phyloP scores from a whole-genome alignment of 495 filamentous ascomycete genomes.

The Aspergillus diversus region DNA sequence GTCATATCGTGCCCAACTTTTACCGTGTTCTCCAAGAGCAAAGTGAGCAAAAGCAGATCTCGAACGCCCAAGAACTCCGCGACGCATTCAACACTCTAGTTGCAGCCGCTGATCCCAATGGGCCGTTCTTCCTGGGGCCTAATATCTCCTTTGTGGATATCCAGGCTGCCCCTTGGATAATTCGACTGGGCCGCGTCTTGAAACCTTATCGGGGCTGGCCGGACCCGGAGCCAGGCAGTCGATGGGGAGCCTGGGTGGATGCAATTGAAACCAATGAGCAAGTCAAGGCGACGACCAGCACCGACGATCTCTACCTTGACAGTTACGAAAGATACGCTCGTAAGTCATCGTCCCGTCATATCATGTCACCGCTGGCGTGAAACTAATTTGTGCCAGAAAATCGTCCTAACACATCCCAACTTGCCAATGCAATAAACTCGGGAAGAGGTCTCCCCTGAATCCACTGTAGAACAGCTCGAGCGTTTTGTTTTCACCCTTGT shows the following conservation, averaged over 20 bases:
- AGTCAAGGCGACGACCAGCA: constrained; percentile 77
- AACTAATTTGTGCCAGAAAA: constrained; percentile 47
- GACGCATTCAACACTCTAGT: constrained; percentile 74
- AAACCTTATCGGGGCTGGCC: constrained; percentile 82
- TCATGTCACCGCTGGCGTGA: background rate
- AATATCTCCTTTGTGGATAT: constrained; percentile 80
- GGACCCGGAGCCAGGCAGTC: constrained; percentile 66
- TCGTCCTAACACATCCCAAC: constrained; percentile 61
- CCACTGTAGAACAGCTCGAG: no score
- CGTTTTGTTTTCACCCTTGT: no score
- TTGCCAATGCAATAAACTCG: constrained; percentile 62
- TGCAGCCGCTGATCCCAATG: constrained; percentile 66
- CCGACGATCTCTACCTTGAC: constrained; percentile 72
- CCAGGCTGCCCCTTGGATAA: constrained; percentile 85
- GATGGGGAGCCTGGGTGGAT: constrained; percentile 79
- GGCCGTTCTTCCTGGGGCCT: constrained; percentile 82
- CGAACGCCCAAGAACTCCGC: constrained; percentile 66
- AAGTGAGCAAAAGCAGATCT: constrained; percentile 63
- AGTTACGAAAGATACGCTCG: constrained; percentile 69
- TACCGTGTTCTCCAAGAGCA: constrained; percentile 77
- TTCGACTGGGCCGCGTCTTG: constrained; percentile 74
- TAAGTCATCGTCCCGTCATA: constrained; percentile 35
- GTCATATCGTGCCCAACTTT: constrained; percentile 80
- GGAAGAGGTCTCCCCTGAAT: constrained; percentile 54
- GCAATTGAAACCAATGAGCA: constrained; percentile 77